Conservation (phyloP, 2,329 filamentous ascomycete species). For the Tolypocladium album region DNA sequence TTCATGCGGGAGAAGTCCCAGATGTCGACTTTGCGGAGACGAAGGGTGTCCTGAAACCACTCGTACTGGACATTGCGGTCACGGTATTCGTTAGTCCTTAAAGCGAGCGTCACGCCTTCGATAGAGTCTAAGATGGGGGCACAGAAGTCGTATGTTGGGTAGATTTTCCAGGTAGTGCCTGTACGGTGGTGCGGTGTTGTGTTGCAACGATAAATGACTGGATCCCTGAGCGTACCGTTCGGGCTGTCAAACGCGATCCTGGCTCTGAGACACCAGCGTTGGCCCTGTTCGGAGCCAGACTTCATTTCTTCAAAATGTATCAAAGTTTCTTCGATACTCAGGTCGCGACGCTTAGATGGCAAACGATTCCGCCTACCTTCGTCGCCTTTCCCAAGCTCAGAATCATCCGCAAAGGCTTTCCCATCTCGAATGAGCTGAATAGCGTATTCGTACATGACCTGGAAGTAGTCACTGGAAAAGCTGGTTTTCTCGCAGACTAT, state of each 20-base stretch:
- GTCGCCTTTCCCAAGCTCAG: constrained; percentile 71
- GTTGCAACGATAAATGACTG: constrained; percentile 94
- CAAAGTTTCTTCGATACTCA: constrained; percentile 71
- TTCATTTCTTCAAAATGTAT: constrained; percentile 91
- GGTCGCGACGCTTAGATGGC: constrained; percentile 75
- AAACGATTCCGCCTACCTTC: constrained; percentile 69
- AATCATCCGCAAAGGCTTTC: constrained; percentile 81
- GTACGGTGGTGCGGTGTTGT: constrained; percentile 65
- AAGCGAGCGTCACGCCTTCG: constrained; percentile 74
- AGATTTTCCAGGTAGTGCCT: constrained; percentile 70
- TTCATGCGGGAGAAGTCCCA: constrained; percentile 82
- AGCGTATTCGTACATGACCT: constrained; percentile 70
- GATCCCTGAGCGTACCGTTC: constrained; percentile 93
- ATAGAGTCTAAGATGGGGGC: constrained; percentile 71
- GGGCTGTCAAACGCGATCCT: constrained; percentile 86
- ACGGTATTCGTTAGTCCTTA: constrained; percentile 78
- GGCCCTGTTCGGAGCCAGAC: constrained; percentile 65
- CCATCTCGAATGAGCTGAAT: constrained; percentile 70
- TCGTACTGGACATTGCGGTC: constrained; percentile 80
- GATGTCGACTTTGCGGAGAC: constrained; percentile 67
- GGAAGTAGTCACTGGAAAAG: constrained; percentile 85
- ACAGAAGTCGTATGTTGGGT: constrained; percentile 80
- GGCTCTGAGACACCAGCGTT: constrained; percentile 83
- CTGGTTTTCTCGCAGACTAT: constrained; percentile 71
- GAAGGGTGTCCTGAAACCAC: constrained; percentile 69